phyloP scores from a whole-genome alignment of 2,329 filamentous ascomycete genomes.

The Fusarium algeriense region DNA sequence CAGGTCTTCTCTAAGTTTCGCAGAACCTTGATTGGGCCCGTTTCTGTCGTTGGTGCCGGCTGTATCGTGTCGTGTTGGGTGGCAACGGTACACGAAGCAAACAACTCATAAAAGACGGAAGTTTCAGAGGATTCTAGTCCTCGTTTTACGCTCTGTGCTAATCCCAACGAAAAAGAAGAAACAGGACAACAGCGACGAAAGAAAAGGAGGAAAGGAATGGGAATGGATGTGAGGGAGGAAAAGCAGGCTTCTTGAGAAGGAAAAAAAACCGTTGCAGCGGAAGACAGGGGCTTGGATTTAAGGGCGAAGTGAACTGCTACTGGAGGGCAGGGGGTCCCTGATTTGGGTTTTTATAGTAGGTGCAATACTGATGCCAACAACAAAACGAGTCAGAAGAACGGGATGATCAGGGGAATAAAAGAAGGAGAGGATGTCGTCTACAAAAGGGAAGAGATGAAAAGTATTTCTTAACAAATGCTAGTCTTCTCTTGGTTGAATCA shows the following conservation, averaged over 20 bases:
- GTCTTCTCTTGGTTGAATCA: neutral
- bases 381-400: constrained; percentile 33
- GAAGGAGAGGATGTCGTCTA: constrained; percentile 12
- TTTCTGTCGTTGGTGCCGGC: neutral
- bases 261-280: constrained; percentile 25
- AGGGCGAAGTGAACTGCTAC: constrained; percentile 24
- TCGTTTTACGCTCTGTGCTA: constrained; percentile 8
- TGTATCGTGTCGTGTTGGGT: constrained; percentile 4
- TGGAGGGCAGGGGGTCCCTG: constrained; percentile 24
- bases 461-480: constrained; percentile 17
- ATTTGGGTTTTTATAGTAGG: neutral
- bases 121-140: neutral
- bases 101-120: constrained; percentile 2
- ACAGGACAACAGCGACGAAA: neutral
- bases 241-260: constrained; percentile 3
- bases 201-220: constrained; percentile 15
- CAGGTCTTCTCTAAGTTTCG: constrained; percentile 13
- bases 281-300: constrained; percentile 13
- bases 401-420: constrained; percentile 36
- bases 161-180: constrained; percentile 7
- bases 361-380: neutral
- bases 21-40: constrained; percentile 19
- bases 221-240: constrained; percentile 20
- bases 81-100: constrained; percentile 19
- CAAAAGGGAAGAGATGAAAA: neutral